phyloP scores from a whole-genome alignment of 257 asterid genomes.

The Dorcoceras hygrometricum region DNA sequence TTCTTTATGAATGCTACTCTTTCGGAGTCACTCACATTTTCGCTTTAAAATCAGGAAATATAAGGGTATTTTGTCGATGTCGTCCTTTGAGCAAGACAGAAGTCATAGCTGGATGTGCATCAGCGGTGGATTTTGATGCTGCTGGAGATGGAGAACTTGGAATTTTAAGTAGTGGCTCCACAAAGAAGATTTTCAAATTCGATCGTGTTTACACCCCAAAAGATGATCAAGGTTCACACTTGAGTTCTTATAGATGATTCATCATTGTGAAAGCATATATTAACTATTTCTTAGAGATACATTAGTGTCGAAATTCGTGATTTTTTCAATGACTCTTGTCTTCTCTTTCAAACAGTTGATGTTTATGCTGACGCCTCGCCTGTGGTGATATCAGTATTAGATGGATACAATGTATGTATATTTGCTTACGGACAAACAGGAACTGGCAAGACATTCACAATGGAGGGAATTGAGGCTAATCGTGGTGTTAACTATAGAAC shows the following conservation, averaged over 20 bases:
- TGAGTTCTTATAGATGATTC: neutral
- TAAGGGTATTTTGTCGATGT: slow-evolving; percentile 94
- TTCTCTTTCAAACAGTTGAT: slow-evolving; percentile 51
- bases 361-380: slow-evolving; percentile 96
- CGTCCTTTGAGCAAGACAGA: slow-evolving; percentile 93
- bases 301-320: neutral
- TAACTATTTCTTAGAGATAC: neutral
- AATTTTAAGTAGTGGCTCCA: slow-evolving; percentile 48
- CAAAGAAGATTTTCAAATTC: slow-evolving; percentile 68
- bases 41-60: slow-evolving; percentile 64
- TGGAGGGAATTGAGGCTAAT: slow-evolving; percentile 85
- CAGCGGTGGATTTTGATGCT: slow-evolving; percentile 79
- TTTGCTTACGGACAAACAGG: slow-evolving; percentile 99
- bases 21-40: slow-evolving; percentile 15
- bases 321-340: slow-evolving; percentile 16
- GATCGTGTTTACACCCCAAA: slow-evolving; percentile 89
- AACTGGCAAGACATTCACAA: slow-evolving; percentile 96
- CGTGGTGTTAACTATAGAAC: slow-evolving; percentile 97
- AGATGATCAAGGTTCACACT: slow-evolving; percentile 80
- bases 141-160: slow-evolving; percentile 97
- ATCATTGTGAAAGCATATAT: neutral
- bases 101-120: slow-evolving; percentile 51
- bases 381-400: slow-evolving; percentile 86
- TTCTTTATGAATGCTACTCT: neutral
- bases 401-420: slow-evolving; percentile 95